Evolutionary conservation across 2,329 filamentous ascomycete genomes (phyloP).

Genomic region (Fusarium poae): DNA sequence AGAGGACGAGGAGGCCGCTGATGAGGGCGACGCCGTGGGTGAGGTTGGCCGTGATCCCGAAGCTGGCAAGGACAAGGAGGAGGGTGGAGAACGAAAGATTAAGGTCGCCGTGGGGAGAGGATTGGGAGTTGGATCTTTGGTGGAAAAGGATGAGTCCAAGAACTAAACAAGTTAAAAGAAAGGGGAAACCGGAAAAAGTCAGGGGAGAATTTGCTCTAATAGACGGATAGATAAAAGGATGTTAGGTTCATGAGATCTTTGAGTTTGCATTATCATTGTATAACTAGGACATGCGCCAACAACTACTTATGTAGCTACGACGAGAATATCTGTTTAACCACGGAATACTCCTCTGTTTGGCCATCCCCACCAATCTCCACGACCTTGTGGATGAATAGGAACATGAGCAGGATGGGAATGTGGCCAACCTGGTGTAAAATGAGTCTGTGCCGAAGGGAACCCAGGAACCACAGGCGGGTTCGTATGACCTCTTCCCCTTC

Average conservation of each 20-base stretch:
- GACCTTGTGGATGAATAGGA: conserved; percentile 8
- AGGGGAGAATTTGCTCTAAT: conserved; percentile 35
- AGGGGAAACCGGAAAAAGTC: not conserved
- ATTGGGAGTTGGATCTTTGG: conserved; percentile 82
- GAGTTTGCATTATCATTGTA: not conserved
- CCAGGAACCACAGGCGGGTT: conserved; percentile 22
- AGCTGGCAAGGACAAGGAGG: conserved; percentile 49
- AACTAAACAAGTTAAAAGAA: conserved; percentile 10
- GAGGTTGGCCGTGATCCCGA: conserved; percentile 68
- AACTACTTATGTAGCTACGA: not conserved
- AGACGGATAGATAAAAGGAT: conserved; percentile 47
- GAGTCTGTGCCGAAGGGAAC: not conserved
- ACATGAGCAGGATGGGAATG: not conserved
- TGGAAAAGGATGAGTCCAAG: conserved; percentile 75
- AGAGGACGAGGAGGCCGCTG: conserved; percentile 59
- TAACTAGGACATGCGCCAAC: not conserved
- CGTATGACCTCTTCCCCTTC: conserved; percentile 23
- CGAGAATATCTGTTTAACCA: conserved; percentile 4
- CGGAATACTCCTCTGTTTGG: conserved; percentile 22
- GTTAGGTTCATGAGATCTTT: conserved; percentile 13
- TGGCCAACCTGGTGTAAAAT: not conserved
- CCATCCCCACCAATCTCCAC: conserved; percentile 19
- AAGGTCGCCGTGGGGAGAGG: conserved; percentile 88
- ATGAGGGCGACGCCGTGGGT: conserved; percentile 80
- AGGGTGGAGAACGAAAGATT: conserved; percentile 60